Evolutionary conservation across 192 early-diverging fungal genomes (phyloP).

Genomic region (Coemansia sp.): DNA sequence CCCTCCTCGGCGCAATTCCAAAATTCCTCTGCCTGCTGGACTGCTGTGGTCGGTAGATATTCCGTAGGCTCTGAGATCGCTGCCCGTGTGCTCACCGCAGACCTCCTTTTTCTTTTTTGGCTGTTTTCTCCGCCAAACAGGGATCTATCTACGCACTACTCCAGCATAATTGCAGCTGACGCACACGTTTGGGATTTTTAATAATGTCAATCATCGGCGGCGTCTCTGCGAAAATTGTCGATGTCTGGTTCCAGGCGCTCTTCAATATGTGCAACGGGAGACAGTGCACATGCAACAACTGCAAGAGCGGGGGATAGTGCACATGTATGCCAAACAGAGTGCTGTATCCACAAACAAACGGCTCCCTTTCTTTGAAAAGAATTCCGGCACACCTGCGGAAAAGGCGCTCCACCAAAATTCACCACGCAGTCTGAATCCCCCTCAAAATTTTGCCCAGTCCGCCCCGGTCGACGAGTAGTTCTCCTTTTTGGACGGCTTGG

Average conservation of each 20-base stretch:
- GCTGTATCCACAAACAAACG: background rate
- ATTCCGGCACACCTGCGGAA: too few species aligned
- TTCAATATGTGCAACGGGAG: constrained; percentile 25
- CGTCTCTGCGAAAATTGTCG: constrained; percentile 11
- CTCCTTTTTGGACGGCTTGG: too few species aligned
- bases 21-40: background rate
- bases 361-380: too few species aligned
- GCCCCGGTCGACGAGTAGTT: too few species aligned
- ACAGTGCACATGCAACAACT: constrained; percentile 47
- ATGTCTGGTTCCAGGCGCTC: constrained; percentile 24
- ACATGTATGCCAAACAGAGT: background rate
- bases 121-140: background rate
- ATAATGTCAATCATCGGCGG: constrained; percentile 10
- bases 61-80: too few species aligned
- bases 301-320: constrained; percentile 19
- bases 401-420: too few species aligned
- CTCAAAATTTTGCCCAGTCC: too few species aligned
- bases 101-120: background rate
- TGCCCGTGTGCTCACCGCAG: too few species aligned
- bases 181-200: constrained; percentile 2
- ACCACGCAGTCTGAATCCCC: too few species aligned
- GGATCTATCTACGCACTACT: background rate
- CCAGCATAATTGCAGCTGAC: background rate
- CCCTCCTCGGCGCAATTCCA: background rate
- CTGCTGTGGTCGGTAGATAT: background rate